Percentiles rank a stretch among this genome's conserved stretches.
Evolutionary conservation across 2,329 filamentous ascomycete species (phyloP).

Genomic region (Thyridium curvatum): DNA sequence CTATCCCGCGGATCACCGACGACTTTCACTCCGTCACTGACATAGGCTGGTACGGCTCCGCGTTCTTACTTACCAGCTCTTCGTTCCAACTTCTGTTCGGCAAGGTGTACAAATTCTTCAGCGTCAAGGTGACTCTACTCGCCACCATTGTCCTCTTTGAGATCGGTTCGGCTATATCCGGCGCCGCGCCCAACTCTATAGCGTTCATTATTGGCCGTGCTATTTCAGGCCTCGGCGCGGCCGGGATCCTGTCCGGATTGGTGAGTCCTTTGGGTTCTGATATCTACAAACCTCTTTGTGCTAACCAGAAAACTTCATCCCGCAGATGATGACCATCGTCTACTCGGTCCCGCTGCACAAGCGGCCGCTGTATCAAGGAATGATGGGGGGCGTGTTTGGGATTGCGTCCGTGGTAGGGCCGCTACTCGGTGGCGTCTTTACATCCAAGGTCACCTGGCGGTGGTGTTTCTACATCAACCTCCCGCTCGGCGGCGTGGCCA

Average conservation of each 20-base stretch:
- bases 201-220: constrained; percentile 19
- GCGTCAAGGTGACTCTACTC: constrained; percentile 10
- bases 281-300: constrained; percentile 9
- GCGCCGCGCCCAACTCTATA: constrained; percentile 15
- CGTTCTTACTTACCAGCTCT: constrained; percentile 7
- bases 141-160: constrained; percentile 6
- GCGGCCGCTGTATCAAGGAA: constrained; percentile 49
- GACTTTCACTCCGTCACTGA: constrained; percentile 6
- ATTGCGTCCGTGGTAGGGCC: constrained; percentile 48
- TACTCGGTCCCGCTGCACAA: constrained; percentile 54
- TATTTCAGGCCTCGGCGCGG: constrained; percentile 14
- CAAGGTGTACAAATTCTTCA: constrained; percentile 14
- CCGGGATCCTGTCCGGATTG: constrained; percentile 18
- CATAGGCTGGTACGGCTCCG: constrained; percentile 10
- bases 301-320: too few species aligned
- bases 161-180: constrained; percentile 17
- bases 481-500: constrained; percentile 45
- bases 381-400: constrained; percentile 51
- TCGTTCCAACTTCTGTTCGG: constrained; percentile 16
- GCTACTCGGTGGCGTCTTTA: constrained; percentile 47
- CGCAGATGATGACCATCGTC: constrained; percentile 49
- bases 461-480: constrained; percentile 58
- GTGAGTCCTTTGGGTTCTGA: constrained; percentile 5
- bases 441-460: constrained; percentile 39
- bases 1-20: constrained; percentile 11